phyloP scores from a whole-genome alignment of 2,329 filamentous ascomycete species.

The Curvularia sp. region DNA sequence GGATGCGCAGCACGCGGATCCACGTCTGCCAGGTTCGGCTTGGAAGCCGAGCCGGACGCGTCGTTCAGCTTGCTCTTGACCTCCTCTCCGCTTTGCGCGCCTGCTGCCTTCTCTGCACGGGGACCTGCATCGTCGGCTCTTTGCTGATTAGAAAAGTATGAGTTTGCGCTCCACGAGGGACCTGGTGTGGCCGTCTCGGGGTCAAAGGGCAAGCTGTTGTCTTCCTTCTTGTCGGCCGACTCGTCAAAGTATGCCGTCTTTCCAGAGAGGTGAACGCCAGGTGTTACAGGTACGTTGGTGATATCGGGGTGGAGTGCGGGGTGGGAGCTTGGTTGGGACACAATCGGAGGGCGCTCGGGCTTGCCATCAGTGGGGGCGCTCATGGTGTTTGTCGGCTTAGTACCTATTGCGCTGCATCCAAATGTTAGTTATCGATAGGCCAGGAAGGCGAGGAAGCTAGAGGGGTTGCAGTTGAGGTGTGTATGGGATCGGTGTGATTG shows the following conservation, averaged over 20 bases:
- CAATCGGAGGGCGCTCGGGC: conserved; percentile 30
- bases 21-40: conserved; percentile 54
- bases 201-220: conserved; percentile 38
- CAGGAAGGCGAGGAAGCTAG: conserved; percentile 6
- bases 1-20: conserved; percentile 65
- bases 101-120: conserved; percentile 53
- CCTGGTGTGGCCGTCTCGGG: conserved; percentile 41
- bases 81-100: conserved; percentile 57
- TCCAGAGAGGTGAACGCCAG: conserved; percentile 48
- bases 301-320: conserved; percentile 51
- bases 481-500: conserved; percentile 12
- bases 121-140: conserved; percentile 33
- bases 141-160: conserved; percentile 43
- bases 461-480: conserved; percentile 2
- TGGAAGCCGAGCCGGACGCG: conserved; percentile 44
- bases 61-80: conserved; percentile 62
- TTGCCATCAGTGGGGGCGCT: conserved; percentile 33
- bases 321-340: conserved; percentile 41
- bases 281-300: conserved; percentile 53
- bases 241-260: conserved; percentile 49
- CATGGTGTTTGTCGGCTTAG: conserved; percentile 29
- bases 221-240: conserved; percentile 19
- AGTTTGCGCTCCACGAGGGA: conserved; percentile 48
- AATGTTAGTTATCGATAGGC: conserved; percentile 22
- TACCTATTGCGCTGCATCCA: conserved; percentile 34